Evolutionary conservation across 768 basidiomycete species (phyloP).

Genomic region (Mycena alexandri): DNA sequence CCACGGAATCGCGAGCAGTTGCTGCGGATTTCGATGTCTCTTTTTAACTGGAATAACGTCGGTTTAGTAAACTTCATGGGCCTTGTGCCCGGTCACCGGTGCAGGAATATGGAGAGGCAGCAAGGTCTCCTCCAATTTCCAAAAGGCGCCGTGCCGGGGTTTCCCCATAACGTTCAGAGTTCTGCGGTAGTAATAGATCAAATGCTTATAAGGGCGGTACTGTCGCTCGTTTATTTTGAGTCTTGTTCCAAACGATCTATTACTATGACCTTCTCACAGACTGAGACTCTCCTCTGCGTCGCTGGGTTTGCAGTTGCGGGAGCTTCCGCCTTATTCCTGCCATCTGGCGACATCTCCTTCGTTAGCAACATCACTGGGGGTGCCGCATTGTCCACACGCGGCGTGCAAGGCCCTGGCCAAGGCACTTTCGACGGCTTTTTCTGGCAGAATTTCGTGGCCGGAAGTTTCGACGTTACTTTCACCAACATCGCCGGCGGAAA

Average conservation of each 20-base stretch:
- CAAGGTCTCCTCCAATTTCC: no score
- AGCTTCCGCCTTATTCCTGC: slow-evolving; percentile 27
- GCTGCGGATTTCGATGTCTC: no score
- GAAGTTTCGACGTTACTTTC: slow-evolving; percentile 21
- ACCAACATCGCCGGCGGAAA: slow-evolving; percentile 36
- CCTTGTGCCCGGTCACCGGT: no score
- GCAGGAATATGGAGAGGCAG: no score
- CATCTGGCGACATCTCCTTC: slow-evolving; percentile 11
- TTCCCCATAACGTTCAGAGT: slow-evolving; percentile 19
- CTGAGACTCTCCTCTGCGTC: slow-evolving; percentile 28
- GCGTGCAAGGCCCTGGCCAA: slow-evolving; percentile 23
- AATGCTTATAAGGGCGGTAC: background rate
- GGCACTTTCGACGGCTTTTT: slow-evolving; percentile 35
- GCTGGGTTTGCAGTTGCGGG: slow-evolving; percentile 19
- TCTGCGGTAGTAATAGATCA: slow-evolving; percentile 12
- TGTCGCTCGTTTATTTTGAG: background rate
- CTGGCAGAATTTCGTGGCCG: slow-evolving; percentile 25
- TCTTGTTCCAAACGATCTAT: slow-evolving; percentile 2
- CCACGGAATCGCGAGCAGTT: no score
- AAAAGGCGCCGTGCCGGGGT: slow-evolving; percentile 35
- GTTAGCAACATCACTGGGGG: background rate
- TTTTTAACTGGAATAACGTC: no score
- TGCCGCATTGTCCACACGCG: slow-evolving; percentile 24
- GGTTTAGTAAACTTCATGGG: no score
- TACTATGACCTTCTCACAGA: slow-evolving; percentile 29